These are phyloP conservation scores for Arabidopsis thaliana DNA, from an alignment of 345 rosid species.

Conservation along the genomic window DNA sequence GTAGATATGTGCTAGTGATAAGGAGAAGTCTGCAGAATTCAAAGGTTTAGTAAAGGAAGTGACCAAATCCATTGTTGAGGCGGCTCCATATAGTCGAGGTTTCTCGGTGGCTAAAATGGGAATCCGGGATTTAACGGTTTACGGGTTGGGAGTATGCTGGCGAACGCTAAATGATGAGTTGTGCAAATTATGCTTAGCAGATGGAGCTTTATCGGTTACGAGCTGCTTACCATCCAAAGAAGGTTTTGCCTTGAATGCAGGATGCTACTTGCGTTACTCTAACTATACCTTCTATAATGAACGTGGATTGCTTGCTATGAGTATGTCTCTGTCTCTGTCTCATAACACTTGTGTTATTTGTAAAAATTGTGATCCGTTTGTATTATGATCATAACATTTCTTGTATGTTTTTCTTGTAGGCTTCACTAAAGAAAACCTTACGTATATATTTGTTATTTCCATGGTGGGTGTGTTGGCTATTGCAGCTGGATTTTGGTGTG, in stretches of 20 bases:
- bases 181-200: constrained; percentile 49
- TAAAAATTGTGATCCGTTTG: not conserved
- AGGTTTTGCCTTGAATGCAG: constrained; percentile 55
- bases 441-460: constrained; percentile 26
- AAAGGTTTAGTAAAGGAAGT: constrained; percentile 44
- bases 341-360: not conserved
- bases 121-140: constrained; percentile 24
- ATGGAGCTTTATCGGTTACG: constrained; percentile 44
- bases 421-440: constrained; percentile 18
- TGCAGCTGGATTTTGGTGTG: constrained; percentile 43
- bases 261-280: constrained; percentile 62
- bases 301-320: constrained; percentile 28
- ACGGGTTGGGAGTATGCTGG: constrained; percentile 57
- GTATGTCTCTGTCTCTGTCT: constrained; percentile 12
- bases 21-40: constrained; percentile 17
- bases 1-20: constrained; percentile 50
- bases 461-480: constrained; percentile 36
- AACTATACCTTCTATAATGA: constrained; percentile 45
- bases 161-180: constrained; percentile 44
- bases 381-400: not conserved
- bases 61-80: constrained; percentile 18
- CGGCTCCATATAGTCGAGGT: constrained; percentile 47
- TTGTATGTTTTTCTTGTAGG: constrained; percentile 12
- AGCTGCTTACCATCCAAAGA: constrained; percentile 52
- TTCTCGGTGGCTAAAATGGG: constrained; percentile 38